Conservation (phyloP, 352 stramenopile genomes). For the Globisporangium apiculatum region DNA sequence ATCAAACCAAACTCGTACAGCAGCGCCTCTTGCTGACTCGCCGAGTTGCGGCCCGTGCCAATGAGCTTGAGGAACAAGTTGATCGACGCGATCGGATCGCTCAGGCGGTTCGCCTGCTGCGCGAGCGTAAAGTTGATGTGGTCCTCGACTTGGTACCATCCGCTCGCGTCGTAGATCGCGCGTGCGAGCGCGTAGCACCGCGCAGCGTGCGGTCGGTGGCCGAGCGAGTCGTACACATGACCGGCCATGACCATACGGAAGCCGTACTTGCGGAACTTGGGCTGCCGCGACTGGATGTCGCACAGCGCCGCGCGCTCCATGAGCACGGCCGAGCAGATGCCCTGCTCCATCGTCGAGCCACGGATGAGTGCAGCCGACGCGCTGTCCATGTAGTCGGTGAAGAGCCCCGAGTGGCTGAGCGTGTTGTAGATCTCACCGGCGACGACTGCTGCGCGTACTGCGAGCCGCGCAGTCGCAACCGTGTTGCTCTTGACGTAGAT, state of each 20-base stretch:
- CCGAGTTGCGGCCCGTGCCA: slow-evolving; percentile 69
- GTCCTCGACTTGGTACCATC: slow-evolving; percentile 84
- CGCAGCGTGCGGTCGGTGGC: slow-evolving; percentile 64
- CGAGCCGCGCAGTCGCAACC: slow-evolving; percentile 37
- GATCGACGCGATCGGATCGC: slow-evolving; percentile 75
- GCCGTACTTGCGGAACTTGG: slow-evolving; percentile 84
- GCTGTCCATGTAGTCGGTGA: slow-evolving; percentile 85
- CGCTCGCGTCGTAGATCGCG: slow-evolving; percentile 72
- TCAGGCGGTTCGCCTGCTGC: slow-evolving; percentile 70
- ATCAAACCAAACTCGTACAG: slow-evolving; percentile 80
- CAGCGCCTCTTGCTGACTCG: slow-evolving; percentile 76
- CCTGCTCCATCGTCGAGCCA: slow-evolving; percentile 79
- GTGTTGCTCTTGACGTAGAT: slow-evolving; percentile 60
- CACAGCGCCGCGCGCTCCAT: slow-evolving; percentile 76
- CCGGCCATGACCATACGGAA: slow-evolving; percentile 89
- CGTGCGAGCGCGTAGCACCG: slow-evolving; percentile 75
- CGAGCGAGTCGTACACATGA: slow-evolving; percentile 73
- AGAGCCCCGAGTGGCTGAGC: slow-evolving; percentile 65
- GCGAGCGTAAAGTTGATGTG: slow-evolving; percentile 86
- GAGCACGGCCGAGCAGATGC: slow-evolving; percentile 77
- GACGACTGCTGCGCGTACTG: slow-evolving; percentile 60
- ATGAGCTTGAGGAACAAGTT: slow-evolving; percentile 84
- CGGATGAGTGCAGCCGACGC: slow-evolving; percentile 76
- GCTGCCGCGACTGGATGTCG: slow-evolving; percentile 54
- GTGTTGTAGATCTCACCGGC: slow-evolving; percentile 78